Conservation (phyloP, 345 rosid species). For the Cardamine resedifolia region DNA sequence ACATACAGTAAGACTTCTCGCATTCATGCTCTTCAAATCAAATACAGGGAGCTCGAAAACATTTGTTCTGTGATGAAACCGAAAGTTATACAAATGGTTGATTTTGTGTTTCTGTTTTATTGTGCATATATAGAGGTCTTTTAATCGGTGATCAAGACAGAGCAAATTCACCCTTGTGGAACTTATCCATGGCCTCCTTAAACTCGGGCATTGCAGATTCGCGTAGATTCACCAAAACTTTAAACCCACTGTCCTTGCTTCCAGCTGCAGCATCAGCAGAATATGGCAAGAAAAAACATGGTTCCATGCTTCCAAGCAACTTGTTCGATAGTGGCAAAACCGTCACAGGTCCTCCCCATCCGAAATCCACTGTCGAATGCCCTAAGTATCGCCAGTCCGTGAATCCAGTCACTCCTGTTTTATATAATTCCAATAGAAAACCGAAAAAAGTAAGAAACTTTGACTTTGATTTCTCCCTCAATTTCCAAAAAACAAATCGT, state of each 20-base stretch:
- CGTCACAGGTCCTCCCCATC: conserved; percentile 81
- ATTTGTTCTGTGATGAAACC: conserved; percentile 20
- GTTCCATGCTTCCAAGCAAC: conserved; percentile 72
- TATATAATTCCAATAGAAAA: background rate
- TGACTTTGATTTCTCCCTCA: no score
- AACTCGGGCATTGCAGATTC: conserved; percentile 53
- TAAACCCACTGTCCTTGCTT: conserved; percentile 56
- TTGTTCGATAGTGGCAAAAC: conserved; percentile 65
- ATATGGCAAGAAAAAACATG: conserved; percentile 86
- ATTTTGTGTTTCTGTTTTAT: conserved; percentile 6
- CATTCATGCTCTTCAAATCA: conserved; percentile 8
- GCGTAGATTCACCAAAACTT: conserved; percentile 63
- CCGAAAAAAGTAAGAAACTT: conserved; percentile 6
- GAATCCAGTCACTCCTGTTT: conserved; percentile 69
- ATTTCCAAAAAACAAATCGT: background rate
- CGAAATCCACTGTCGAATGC: conserved; percentile 78
- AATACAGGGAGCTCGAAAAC: conserved; percentile 16
- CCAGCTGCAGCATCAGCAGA: conserved; percentile 42
- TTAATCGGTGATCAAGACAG: conserved; percentile 20
- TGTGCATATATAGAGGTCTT: background rate
- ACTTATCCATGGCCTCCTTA: conserved; percentile 62
- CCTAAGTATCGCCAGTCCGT: conserved; percentile 94
- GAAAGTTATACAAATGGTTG: conserved; percentile 22
- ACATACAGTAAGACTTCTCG: conserved; percentile 3
- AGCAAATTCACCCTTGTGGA: conserved; percentile 43